Conservation (phyloP, 139 green algal genomes). For the Coccomyxa sp. region DNA sequence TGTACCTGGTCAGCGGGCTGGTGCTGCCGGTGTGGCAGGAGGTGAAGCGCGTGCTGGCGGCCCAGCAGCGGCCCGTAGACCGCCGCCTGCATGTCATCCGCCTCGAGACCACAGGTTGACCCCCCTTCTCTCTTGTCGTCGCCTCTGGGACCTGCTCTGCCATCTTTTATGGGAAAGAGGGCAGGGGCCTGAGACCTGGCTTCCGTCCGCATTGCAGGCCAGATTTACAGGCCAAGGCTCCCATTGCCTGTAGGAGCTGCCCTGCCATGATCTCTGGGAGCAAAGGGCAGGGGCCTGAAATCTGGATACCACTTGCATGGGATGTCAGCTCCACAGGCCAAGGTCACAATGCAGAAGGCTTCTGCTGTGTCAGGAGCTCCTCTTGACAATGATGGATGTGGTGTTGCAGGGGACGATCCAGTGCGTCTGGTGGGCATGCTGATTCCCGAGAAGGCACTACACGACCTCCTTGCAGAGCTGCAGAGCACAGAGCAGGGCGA, state of each 20-base stretch:
- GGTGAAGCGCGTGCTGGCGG: slow-evolving; percentile 38
- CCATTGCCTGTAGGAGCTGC: too few relatives aligned
- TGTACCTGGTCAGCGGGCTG: slow-evolving; percentile 47
- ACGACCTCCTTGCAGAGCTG: slow-evolving; percentile 22
- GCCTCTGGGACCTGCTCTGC: neutral
- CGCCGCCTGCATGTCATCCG: slow-evolving; percentile 48
- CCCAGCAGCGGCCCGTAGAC: slow-evolving; percentile 22
- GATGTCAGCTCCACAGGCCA: neutral
- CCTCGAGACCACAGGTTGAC: slow-evolving; percentile 40
- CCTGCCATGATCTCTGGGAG: neutral
- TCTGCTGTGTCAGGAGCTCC: neutral
- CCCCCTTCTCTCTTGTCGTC: slow-evolving; percentile 5
- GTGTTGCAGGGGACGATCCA: slow-evolving; percentile 20
- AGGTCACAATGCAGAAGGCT: neutral
- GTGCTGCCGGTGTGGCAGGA: slow-evolving; percentile 52
- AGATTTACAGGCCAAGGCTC: too few relatives aligned
- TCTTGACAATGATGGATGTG: neutral
- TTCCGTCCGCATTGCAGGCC: neutral
- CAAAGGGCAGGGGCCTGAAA: neutral
- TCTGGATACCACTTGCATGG: neutral
- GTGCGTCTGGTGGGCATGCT: slow-evolving; percentile 45
- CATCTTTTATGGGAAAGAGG: neutral
- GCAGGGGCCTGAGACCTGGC: neutral
- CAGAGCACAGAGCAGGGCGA: too few relatives aligned
- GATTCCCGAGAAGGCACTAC: slow-evolving; percentile 27